Percentiles rank a stretch among this genome's conserved stretches.
phyloP scores from a whole-genome alignment of 2,329 filamentous ascomycete species.

The Trichoderma endophyticum region DNA sequence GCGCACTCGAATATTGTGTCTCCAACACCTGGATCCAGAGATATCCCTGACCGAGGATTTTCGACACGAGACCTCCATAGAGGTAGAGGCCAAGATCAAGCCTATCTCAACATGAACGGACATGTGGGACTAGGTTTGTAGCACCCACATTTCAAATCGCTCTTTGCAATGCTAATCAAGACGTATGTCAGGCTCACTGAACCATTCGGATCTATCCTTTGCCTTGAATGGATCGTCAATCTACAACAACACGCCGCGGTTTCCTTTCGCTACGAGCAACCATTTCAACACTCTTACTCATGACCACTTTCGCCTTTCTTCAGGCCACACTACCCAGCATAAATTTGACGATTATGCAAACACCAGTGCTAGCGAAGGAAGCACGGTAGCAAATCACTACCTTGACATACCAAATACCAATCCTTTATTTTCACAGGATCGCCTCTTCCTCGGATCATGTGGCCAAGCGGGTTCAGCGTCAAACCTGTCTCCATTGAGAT shows the following conservation, averaged over 20 bases:
- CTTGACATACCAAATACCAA: conserved; percentile 31
- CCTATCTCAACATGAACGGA: conserved; percentile 15
- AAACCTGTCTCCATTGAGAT: conserved; percentile 28
- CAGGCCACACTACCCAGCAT: conserved; percentile 25
- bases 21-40: conserved; percentile 33
- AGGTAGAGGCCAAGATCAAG: conserved; percentile 22
- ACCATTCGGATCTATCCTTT: conserved; percentile 29
- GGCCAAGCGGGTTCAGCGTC: conserved; percentile 24
- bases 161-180: background rate
- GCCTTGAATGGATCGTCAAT: conserved; percentile 32
- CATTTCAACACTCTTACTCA: conserved; percentile 27
- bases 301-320: conserved; percentile 29
- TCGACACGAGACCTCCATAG: conserved; percentile 25
- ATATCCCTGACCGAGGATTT: conserved; percentile 28
- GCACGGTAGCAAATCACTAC: conserved; percentile 26
- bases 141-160: conserved; percentile 8
- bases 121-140: conserved; percentile 19
- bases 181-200: conserved; percentile 25
- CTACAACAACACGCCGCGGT: conserved; percentile 30
- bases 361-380: conserved; percentile 23
- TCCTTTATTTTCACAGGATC: conserved; percentile 34
- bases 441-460: conserved; percentile 30
- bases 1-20: conserved; percentile 39
- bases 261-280: conserved; percentile 27
- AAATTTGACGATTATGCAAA: conserved; percentile 30